Evolutionary conservation across 306 rosid genomes (phyloP).

Genomic region (Sicyos edulis): DNA sequence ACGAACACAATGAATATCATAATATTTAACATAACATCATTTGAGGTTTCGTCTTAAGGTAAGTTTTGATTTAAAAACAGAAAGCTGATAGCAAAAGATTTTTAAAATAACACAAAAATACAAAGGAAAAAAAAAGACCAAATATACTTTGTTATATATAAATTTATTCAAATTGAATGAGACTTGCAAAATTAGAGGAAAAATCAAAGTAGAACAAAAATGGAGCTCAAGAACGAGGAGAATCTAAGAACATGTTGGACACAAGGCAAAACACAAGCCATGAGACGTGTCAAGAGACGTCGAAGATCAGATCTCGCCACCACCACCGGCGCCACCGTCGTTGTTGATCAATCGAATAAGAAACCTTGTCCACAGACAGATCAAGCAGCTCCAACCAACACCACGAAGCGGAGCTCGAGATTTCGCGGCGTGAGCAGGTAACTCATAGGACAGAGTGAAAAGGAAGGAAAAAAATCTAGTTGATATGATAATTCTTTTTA

Average conservation of each 20-base stretch:
- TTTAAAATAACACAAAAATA: background rate
- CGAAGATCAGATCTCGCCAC: constrained; percentile 32
- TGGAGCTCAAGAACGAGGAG: constrained; percentile 42
- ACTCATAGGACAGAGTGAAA: background rate
- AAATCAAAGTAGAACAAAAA: background rate
- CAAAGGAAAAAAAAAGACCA: background rate
- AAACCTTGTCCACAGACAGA: constrained; percentile 18
- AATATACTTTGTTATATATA: background rate
- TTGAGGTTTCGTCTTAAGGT: background rate
- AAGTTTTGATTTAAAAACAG: constrained; percentile 6
- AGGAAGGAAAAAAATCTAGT: background rate
- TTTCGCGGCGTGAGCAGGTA: constrained; percentile 79
- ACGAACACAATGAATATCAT: background rate
- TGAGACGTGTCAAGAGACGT: constrained; percentile 40
- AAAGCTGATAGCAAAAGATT: background rate
- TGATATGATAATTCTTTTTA: too few species aligned
- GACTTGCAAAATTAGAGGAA: background rate
- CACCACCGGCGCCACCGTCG: constrained; percentile 19
- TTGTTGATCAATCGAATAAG: constrained; percentile 20
- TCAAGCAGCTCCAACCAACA: constrained; percentile 42
- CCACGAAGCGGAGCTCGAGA: constrained; percentile 72
- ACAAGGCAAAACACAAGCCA: constrained; percentile 31
- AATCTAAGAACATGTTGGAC: constrained; percentile 22
- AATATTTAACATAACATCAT: background rate
- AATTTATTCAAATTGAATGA: background rate